Percentiles rank a stretch among this genome's conserved stretches.
phyloP scores from a whole-genome alignment of 345 rosid genomes.

The Garcia nutans region DNA sequence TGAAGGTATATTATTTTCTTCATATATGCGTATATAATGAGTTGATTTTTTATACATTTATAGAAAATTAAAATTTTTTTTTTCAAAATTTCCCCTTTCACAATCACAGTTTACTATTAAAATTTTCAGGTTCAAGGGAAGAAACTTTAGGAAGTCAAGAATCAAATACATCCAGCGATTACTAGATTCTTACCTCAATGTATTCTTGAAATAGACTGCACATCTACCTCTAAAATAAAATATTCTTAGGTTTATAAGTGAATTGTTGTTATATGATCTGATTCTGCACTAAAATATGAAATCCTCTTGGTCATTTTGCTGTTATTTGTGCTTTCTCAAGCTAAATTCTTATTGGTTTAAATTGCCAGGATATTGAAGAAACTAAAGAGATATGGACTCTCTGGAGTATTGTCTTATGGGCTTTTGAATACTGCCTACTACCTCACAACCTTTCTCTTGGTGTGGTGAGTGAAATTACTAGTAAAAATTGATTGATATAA shows the following conservation, averaged over 20 bases:
- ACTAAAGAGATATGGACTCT: conserved; percentile 75
- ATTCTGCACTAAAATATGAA: neutral
- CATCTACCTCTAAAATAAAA: neutral
- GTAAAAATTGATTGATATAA: neutral
- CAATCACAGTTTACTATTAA: neutral
- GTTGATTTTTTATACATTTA: neutral
- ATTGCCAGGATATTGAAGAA: conserved; percentile 55
- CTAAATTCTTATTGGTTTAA: neutral
- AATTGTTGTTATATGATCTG: neutral
- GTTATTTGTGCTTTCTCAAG: neutral
- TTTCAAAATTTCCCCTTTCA: neutral
- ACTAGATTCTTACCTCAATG: conserved; percentile 24
- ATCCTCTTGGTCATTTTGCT: neutral
- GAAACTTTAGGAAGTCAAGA: conserved; percentile 14
- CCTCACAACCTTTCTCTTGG: conserved; percentile 66
- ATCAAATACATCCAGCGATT: conserved; percentile 42
- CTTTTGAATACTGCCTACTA: conserved; percentile 78
- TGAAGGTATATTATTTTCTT: conserved; percentile 28
- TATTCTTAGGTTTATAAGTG: neutral
- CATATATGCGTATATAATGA: neutral
- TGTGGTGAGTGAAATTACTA: conserved; percentile 57
- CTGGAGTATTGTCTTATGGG: conserved; percentile 84
- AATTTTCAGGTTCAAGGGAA: conserved; percentile 31
- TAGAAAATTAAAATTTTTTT: neutral
- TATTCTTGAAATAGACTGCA: neutral